Evolutionary conservation across 1,139 yeast species (phyloP), one percentile per base, ranked within the genome.

Genomic region (Geotrichum klebahnii): DNA sequence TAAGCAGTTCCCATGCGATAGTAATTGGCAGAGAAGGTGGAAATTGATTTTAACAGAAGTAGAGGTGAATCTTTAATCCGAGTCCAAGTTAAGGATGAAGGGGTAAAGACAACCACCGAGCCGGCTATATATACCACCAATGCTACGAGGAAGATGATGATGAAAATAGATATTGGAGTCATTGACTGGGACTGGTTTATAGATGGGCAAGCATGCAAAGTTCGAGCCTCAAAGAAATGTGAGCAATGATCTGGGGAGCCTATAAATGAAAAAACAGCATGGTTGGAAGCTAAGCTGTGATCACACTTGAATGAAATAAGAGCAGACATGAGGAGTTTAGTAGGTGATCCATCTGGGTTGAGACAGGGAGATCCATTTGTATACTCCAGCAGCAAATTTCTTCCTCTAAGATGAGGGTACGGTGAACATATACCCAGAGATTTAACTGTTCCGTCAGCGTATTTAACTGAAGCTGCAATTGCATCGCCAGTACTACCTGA

Each of bases 191-290:
- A 68, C 52, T 71, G 67, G 53, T 82, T 80, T 9, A 87, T 82
- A 0, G 90, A 82, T 0, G 96, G 89, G 67, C 97, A 89, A 0
- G 96, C 96, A 65, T 84, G 86, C 46, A 86, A 81, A 3, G 96
- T 85, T 57, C 89, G 72, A 24, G 87, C 88, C 64, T 89, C 96
- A 65, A 89, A 89, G 61, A 84, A 78, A 67, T 84, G 89, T 35
- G 84, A 79, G 67, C 97, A 89, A 54, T 87, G 85, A 65, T 86
- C 78, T 34, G 78, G 65, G n/a, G 80, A 79, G 0, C 95, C 94
- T 31, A 89, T 75, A 62, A 77, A 88, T 6, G 87, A 76, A 1
- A 88, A 72, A 38, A 78, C 72, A 0, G 94, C 95, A 79, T 70
- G 43, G 44, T 55, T 23, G 45, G 52, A 17, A 52, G 77, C 67